Percentiles rank a stretch among this genome's conserved stretches.
These are phyloP conservation scores for Talaromyces sp. DNA, from an alignment of 2,329 filamentous ascomycete genomes.

Conservation along the genomic window DNA sequence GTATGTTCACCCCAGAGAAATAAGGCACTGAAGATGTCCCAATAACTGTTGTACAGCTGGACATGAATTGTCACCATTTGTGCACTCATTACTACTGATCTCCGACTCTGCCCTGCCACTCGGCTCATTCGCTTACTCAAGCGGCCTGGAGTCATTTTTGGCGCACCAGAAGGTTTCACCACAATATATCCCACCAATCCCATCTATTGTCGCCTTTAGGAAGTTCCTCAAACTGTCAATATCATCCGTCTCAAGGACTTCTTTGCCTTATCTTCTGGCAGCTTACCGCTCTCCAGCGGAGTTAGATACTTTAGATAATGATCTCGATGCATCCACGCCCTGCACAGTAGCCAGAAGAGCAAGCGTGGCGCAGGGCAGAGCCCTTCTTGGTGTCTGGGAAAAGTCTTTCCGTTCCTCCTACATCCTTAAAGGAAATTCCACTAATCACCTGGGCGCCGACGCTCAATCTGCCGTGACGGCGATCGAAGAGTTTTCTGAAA, in stretches of 20 bases:
- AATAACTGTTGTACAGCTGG: background rate
- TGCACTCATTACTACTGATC: conserved; percentile 57
- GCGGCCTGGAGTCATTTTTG: conserved; percentile 61
- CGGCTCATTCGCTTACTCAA: conserved; percentile 64
- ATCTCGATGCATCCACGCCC: conserved; percentile 60
- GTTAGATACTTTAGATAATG: conserved; percentile 56
- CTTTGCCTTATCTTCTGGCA: conserved; percentile 57
- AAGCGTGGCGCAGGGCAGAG: conserved; percentile 58
- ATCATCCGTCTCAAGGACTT: conserved; percentile 55
- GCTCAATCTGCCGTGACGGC: conserved; percentile 26
- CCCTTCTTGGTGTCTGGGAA: conserved; percentile 59
- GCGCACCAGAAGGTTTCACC: conserved; percentile 51
- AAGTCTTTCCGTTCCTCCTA: conserved; percentile 46
- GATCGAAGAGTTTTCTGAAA: conserved; percentile 38
- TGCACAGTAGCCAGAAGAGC: conserved; percentile 61
- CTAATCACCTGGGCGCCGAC: conserved; percentile 1
- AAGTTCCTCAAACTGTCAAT: conserved; percentile 57
- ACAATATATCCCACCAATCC: conserved; percentile 21
- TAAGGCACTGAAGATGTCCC: background rate
- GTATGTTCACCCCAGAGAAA: conserved; percentile 6
- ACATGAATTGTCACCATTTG: conserved; percentile 21
- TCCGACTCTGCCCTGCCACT: conserved; percentile 62
- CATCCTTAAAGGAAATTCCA: conserved; percentile 12
- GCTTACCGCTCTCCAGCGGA: conserved; percentile 50
- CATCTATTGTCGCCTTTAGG: conserved; percentile 46